These are phyloP conservation scores for Lodderomyces margitis DNA, from an alignment of 1,139 yeast genomes.

Conservation along the genomic window DNA sequence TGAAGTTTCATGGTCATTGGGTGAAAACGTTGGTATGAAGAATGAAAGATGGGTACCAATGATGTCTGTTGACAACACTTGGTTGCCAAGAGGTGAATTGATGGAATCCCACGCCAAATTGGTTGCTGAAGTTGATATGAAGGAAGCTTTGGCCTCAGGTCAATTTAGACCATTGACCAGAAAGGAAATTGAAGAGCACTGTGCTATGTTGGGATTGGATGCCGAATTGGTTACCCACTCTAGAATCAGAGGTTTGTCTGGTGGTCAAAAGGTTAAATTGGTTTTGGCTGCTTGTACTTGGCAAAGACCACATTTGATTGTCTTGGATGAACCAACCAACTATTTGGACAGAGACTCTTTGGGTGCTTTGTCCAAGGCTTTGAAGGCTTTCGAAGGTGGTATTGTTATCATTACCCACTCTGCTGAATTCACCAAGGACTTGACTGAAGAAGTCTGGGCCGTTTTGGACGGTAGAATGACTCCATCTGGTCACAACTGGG, in stretches of 20 bases:
- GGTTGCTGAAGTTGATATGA: slow-evolving; percentile 99
- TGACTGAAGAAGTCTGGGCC: slow-evolving; percentile 99
- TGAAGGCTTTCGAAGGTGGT: slow-evolving; percentile 99
- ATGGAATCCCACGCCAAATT: slow-evolving; percentile 97
- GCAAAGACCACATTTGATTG: slow-evolving; percentile 99
- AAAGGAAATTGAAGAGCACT: slow-evolving; percentile 98
- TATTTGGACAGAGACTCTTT: slow-evolving; percentile 98
- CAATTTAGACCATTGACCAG: slow-evolving; percentile 99
- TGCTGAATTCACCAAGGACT: slow-evolving; percentile 98
- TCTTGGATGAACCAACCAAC: slow-evolving; percentile 98
- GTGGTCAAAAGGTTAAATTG: slow-evolving; percentile 99
- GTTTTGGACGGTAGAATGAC: slow-evolving; percentile 97
- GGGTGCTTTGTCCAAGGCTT: slow-evolving; percentile 98
- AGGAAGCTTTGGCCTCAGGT: slow-evolving; percentile 99
- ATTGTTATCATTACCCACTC: slow-evolving; percentile 99
- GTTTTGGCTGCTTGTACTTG: slow-evolving; percentile 99
- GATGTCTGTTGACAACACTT: slow-evolving; percentile 99
- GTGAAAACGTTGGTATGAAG: slow-evolving; percentile 99
- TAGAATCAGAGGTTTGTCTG: slow-evolving; percentile 99
- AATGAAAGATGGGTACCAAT: slow-evolving; percentile 99
- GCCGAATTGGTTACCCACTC: slow-evolving; percentile 99
- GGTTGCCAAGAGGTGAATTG: slow-evolving; percentile 99
- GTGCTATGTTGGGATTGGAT: slow-evolving; percentile 97
- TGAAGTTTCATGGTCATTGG: slow-evolving; percentile 94
- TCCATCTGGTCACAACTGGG: slow-evolving; percentile 99